Base-by-base conservation (phyloP, 2,329 filamentous ascomycete species). In the Penicillium frequentans region DNA sequence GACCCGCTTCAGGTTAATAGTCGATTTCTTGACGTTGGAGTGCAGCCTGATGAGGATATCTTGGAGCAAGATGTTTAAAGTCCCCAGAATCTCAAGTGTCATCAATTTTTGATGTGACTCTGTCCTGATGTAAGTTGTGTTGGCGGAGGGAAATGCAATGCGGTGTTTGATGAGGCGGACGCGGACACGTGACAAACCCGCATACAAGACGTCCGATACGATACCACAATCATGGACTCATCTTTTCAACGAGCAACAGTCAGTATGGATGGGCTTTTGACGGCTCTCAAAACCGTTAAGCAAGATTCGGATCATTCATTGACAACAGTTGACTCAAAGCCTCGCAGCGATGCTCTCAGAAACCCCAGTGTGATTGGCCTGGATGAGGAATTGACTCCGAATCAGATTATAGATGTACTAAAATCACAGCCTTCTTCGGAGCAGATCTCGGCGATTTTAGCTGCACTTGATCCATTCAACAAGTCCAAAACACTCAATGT, bases 211-310 rank as follows among this genome's bases (percentile, higher is more conserved):
- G 62, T 61, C 57, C 54, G 56, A 45, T 44, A 27, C 52, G 56
- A 45, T 44, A 27, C 52, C 57, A 47, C 55, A 43, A 45, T 56
- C 57, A 62, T 58, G 51, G 60, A 55, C 58, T 49, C 13, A 43
- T 58, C 58, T 59, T 55, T 60, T 58, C 52, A 56, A 61, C 57
- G 37, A 44, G 43, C 43, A 52, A 62, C 46, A 59, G 33, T 57
- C 57, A 59, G 49, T 43, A 77, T 77, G 75, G 75, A 77, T 52
- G 70, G 63, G 9, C 69, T 77, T 50, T 63, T 77, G 44, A 75
- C 69, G 14, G 73, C 70, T 33, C 68, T 75, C n/a, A 75, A 75
- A 39, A 73, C 73, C 7, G 66, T 71, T n/a, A 70, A 64, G 19
- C 66, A 59, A 43, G 63, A 66, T 42, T 52, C 61, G 10, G 56